Evolutionary conservation across 305 asterid species (phyloP), one percentile per base, ranked within the genome.

Genomic region (Solanum hybrid): DNA sequence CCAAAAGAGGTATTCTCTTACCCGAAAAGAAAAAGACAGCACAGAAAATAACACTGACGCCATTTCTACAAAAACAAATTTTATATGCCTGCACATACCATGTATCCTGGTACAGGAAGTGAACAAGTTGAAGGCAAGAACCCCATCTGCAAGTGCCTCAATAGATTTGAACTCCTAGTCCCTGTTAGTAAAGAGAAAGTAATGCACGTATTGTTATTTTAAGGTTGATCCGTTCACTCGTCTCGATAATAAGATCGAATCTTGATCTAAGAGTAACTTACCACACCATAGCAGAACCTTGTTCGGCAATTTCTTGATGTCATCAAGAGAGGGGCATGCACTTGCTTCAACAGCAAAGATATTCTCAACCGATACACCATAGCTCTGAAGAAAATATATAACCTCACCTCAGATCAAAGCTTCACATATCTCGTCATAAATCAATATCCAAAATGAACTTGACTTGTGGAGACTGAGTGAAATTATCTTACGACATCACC

Each of bases 211-310:
- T 4, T 39, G n/a, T 24, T 82, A 28, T 42, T 42, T 42, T 40
- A 82, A 42, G 39, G 73, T 82, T 16, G 1, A 9, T 42, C 16
- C 18, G 3, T 42, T 39, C 36, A 8, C 8, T 16, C 10, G 1
- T 39, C 61, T 39, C 13, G 0, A 81, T 4, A 81, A 13, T 24
- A 76, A 76, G 14, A 76, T 76, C 24, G 20, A 12, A 88, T 40
- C 24, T 14, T 12, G 57, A 39, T 36, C 61, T 0, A 64, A 11
- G 26, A 29, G 22, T 16, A 1, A 26, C 97, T 26, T 85, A 97
- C 99, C 99, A 94, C 99, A 96, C 99, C 99, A 96, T 5, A 97
- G 91, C 35, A 97, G 92, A 87, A 92, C 92, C 92, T 97, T 96
- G 93, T 97, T 95, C 0, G 98, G 98, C 37, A 93, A 92, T 86